A percentile compares a stretch with the other conserved stretches of the same genome.
phyloP scores from a whole-genome alignment of 306 rosid species.

The Dryas drummondii region DNA sequence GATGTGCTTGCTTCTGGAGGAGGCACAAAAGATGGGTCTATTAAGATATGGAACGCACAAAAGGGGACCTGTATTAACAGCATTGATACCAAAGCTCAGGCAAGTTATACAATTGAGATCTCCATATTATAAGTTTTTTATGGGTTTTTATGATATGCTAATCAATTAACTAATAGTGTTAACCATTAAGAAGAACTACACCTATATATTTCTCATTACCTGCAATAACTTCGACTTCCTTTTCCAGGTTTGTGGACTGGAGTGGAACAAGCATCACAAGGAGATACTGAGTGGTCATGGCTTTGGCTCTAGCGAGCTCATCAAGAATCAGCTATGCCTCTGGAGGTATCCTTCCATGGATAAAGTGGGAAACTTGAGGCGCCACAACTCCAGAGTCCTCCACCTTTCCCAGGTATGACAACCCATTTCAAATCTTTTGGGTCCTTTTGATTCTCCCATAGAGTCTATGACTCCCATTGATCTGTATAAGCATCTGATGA shows the following conservation, averaged over 20 bases:
- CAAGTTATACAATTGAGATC: constrained; percentile 23
- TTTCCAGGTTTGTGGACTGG: constrained; percentile 68
- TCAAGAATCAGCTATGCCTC: constrained; percentile 54
- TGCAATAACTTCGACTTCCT: neutral
- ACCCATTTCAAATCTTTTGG: neutral
- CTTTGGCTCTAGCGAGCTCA: constrained; percentile 34
- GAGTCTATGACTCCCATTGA: neutral
- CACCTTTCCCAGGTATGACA: constrained; percentile 59
- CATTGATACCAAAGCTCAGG: constrained; percentile 69
- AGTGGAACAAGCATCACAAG: constrained; percentile 78
- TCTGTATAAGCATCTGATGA: no score
- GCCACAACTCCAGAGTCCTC: constrained; percentile 60
- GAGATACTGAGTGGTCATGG: constrained; percentile 85
- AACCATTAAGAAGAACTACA: no score
- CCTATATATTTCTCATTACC: neutral
- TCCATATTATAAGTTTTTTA: neutral
- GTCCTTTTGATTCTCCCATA: neutral
- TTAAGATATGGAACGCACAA: constrained; percentile 69
- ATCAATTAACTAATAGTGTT: neutral
- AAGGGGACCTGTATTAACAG: constrained; percentile 53
- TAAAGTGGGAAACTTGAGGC: constrained; percentile 49
- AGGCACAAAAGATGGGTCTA: constrained; percentile 66
- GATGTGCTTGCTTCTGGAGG: constrained; percentile 76
- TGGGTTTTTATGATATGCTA: neutral
- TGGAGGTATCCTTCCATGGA: constrained; percentile 80